phyloP scores from a whole-genome alignment of 257 asterid genomes.

The Perilla frutescens region DNA sequence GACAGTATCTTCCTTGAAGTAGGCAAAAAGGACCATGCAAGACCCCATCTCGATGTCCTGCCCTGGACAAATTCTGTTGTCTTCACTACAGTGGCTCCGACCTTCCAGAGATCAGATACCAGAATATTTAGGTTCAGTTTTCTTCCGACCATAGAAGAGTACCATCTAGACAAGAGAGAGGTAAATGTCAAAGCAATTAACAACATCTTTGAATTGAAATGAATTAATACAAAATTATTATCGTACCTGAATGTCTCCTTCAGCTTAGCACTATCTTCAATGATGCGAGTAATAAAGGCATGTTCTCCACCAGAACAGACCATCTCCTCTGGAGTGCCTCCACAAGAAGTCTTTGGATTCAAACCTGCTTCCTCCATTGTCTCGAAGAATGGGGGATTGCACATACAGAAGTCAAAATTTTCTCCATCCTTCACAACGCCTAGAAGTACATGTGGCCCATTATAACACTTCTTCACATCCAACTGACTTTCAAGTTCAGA shows the following conservation, averaged over 20 bases:
- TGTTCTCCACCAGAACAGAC: constrained; percentile 90
- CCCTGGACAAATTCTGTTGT: constrained; percentile 97
- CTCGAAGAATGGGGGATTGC: constrained; percentile 97
- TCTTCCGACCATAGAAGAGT: constrained; percentile 93
- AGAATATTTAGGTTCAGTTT: constrained; percentile 76
- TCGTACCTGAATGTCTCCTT: constrained; percentile 69
- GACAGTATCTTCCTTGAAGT: constrained; percentile 54
- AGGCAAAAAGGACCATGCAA: constrained; percentile 92
- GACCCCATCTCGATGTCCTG: constrained; percentile 96
- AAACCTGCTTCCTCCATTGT: constrained; percentile 88
- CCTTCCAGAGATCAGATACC: constrained; percentile 73
- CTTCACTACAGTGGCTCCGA: constrained; percentile 84
- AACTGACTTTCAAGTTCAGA: constrained; percentile 34
- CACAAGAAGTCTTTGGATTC: constrained; percentile 95
- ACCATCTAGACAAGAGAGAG: constrained; percentile 71
- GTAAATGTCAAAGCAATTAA: neutral
- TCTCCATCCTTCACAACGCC: constrained; percentile 81
- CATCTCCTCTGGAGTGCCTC: constrained; percentile 92
- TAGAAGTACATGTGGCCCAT: constrained; percentile 64
- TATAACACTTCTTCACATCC: constrained; percentile 34
- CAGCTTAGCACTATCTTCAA: constrained; percentile 76
- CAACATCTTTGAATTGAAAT: neutral
- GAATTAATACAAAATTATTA: neutral
- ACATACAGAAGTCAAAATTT: constrained; percentile 90
- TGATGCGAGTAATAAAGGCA: constrained; percentile 74